phyloP scores from a whole-genome alignment of 805 yeast species.

The Jamesozyma spencerorum region DNA sequence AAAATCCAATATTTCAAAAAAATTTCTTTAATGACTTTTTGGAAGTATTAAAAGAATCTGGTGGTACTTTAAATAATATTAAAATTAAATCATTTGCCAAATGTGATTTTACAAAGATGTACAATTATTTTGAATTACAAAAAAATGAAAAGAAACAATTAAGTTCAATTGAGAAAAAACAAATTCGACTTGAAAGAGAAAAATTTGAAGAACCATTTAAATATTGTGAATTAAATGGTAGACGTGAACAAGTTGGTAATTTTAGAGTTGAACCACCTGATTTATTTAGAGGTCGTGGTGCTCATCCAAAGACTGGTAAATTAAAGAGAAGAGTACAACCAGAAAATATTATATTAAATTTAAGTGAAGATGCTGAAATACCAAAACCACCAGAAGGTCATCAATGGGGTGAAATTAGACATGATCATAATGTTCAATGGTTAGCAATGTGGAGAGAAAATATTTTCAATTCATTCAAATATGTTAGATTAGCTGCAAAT shows the following conservation, averaged over 20 bases:
- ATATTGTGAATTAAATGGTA: conserved; percentile 72
- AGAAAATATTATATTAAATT: conserved; percentile 78
- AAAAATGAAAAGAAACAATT: conserved; percentile 65
- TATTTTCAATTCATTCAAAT: conserved; percentile 71
- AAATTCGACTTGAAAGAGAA: conserved; percentile 62
- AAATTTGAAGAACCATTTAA: conserved; percentile 71
- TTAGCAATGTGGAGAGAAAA: conserved; percentile 96
- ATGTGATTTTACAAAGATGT: conserved; percentile 73
- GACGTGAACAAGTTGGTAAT: conserved; percentile 87
- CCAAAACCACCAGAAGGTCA: conserved; percentile 87
- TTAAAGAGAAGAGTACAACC: conserved; percentile 79
- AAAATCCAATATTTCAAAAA: conserved; percentile 74
- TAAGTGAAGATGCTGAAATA: conserved; percentile 59
- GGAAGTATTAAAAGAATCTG: conserved; percentile 56
- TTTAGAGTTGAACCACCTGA: conserved; percentile 96
- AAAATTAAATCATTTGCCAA: conserved; percentile 48
- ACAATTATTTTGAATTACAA: conserved; percentile 55
- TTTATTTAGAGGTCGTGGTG: conserved; percentile 90
- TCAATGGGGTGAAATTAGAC: conserved; percentile 79
- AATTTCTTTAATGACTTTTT: conserved; percentile 79
- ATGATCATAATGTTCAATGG: conserved; percentile 91
- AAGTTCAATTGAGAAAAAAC: conserved; percentile 67
- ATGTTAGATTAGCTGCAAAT: conserved; percentile 84
- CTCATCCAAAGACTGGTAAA: conserved; percentile 93
- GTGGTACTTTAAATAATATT: conserved; percentile 47